Evolutionary conservation across 1,284 basidiomycete species (phyloP).

Genomic region (Irpex lacteus): DNA sequence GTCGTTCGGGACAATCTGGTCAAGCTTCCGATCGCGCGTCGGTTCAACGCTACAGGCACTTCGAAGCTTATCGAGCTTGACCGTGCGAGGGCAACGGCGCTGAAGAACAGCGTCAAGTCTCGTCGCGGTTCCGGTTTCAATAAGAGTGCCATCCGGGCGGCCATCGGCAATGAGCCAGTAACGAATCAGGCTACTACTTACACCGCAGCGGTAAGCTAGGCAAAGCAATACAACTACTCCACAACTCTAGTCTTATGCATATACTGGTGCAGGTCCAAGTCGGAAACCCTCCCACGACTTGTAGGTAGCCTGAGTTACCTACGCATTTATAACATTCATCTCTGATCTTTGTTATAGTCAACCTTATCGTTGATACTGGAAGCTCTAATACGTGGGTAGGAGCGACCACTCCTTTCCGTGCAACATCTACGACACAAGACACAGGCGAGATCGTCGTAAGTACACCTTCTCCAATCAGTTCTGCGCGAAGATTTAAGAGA

Average conservation of each 20-base stretch:
- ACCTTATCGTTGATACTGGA: slow-evolving; percentile 28
- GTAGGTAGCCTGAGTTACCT: not conserved
- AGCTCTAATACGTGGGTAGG: slow-evolving; percentile 67
- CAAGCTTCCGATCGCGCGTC: slow-evolving; percentile 13
- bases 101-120: slow-evolving; percentile 5
- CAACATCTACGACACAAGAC: slow-evolving; percentile 3
- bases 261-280: not conserved
- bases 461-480: not conserved
- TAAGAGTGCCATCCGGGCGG: not conserved
- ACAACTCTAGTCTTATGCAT: not conserved
- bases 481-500: not conserved
- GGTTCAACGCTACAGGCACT: slow-evolving; percentile 11
- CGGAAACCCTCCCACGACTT: slow-evolving; percentile 6
- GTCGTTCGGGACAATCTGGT: slow-evolving; percentile 11
- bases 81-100: slow-evolving; percentile 12
- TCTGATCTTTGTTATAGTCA: slow-evolving; percentile 12
- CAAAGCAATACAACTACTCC: not conserved
- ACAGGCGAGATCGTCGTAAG: slow-evolving; percentile 4
- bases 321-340: not conserved
- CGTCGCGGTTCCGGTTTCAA: not conserved
- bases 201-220: slow-evolving; percentile 10
- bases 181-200: slow-evolving; percentile 13
- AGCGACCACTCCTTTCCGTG: slow-evolving; percentile 26
- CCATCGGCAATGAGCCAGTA: slow-evolving; percentile 3
- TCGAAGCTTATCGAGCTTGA: slow-evolving; percentile 11